Evolutionary conservation across 768 basidiomycete species (phyloP), one percentile per base, ranked within the genome.

Genomic region (Fibroporia radiculosa): DNA sequence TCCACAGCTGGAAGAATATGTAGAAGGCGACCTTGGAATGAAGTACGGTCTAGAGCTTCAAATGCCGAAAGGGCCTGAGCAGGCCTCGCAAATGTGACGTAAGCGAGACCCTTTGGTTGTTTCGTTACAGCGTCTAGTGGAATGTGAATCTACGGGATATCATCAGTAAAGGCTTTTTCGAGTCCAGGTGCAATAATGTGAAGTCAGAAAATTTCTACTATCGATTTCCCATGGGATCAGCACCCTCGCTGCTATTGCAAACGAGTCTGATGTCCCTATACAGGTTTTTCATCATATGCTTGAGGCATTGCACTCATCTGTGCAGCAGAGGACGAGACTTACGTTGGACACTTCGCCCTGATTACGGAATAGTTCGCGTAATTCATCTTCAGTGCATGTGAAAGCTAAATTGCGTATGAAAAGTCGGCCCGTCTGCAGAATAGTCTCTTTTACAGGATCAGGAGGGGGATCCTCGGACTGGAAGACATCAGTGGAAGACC

Each of bases 391-490:
- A 6, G 84, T 82, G 46, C 86, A 89, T 0, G 82, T 77, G 56
- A 92, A 98, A 0, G 92, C 73, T n/a, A 99, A 64, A 58, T 98
- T 99, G n/a, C 96, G 89, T 4, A 99, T 67, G 58, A 98, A 98
- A 2, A 98, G 67, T 3, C 93, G 78, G 1, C 78, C 74, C 0
- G 92, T 93, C 45, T 75, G 72, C 4, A 83, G 65, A 42, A 95
- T 84, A 1, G 80, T 77, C 22, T 61, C 53, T 48, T 66, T 65
- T 1, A 54, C 52, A 2, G 62, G 52, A 26, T 65, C 53, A 26
- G 71, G 68, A 3, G 42, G 40, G 16, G 42, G 19, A n/a, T 36
- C 28, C 16, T 40, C 31, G 1, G 40, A 43, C 23, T 12, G 6
- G 33, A 27, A 6, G 1, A 13, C 14, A 33, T 36, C 22, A 49